Evolutionary conservation across 768 basidiomycete genomes (phyloP), one percentile per base, ranked within the genome.

Genomic region (Phylloporus sp.): DNA sequence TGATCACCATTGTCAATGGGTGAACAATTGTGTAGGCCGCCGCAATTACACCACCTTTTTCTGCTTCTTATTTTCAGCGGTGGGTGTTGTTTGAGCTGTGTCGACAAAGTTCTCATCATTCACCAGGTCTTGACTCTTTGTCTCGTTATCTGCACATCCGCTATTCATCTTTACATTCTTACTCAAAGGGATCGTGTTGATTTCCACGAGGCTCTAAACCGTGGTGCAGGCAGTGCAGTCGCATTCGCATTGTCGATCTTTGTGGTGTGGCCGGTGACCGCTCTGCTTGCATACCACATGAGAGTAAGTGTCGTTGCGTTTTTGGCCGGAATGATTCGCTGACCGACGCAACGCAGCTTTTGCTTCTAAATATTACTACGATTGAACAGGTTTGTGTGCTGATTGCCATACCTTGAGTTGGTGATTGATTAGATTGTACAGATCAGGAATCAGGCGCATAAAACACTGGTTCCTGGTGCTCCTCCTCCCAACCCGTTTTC

Each of bases 1-100:
- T 58, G 94, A 95, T 67, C 90, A 95, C 64, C 91, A 92, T 64
- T 90, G 86, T 56, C 85, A 86, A 64, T 89, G 86, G 88, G 82
- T 99, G 18, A 97, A 97, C 67, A 97, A 93, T 65, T 98, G 97
- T 66, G 80, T 99, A 35, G 97, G 97, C 7, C 81, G 91, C 35
- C 85, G 94, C 40, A 98, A 97, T 67, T 98, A 99, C 67, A 88
- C 91, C 16, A 79, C 85, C n/a, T 99, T 99, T 72, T 85, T 95
- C 55, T 82, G 80, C 0, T 82, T 95, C 58, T 76, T 99, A n/a
- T 67, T 85, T 35, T 80, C 82, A 31, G 80, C 84, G 11, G 88
- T 92, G 65, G 64, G 90, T 80, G 18, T 38, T 34, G 1, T 24
- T 28, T 5, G 41, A 22, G 3, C 11, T 15, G 5, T 18, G n/a